Conservation (phyloP, 192 early-diverging fungal species). For the Thoreauomyces humboldtii region DNA sequence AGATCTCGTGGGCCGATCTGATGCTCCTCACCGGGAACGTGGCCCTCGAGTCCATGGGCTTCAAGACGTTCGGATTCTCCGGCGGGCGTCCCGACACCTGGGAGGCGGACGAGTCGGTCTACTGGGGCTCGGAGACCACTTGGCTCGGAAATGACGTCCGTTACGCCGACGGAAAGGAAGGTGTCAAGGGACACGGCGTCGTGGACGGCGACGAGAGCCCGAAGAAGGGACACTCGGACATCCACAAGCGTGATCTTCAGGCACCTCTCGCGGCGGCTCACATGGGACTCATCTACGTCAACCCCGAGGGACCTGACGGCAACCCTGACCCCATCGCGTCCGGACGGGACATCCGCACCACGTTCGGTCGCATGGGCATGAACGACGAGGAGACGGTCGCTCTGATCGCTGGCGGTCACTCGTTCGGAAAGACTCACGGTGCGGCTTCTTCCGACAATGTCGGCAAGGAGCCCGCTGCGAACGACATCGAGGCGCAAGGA, state of each 20-base stretch:
- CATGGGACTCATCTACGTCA: conserved; percentile 32
- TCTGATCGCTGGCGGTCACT: conserved; percentile 61
- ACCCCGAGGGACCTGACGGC: conserved; percentile 55
- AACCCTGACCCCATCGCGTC: conserved; percentile 60
- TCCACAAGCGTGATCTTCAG: no score
- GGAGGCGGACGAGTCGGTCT: no score
- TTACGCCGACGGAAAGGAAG: no score
- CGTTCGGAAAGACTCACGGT: conserved; percentile 53
- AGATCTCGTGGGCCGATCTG: conserved; percentile 66
- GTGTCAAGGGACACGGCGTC: no score
- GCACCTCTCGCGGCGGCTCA: no score
- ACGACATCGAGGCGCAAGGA: no score
- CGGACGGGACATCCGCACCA: conserved; percentile 47
- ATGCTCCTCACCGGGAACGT: conserved; percentile 68
- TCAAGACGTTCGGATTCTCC: conserved; percentile 59
- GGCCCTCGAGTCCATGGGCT: conserved; percentile 66
- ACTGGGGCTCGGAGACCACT: no score
- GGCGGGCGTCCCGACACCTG: no score
- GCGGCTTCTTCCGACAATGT: conserved; percentile 44
- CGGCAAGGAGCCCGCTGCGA: no score
- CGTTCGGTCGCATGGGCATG: conserved; percentile 58
- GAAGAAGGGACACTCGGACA: no score
- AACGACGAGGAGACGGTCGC: conserved; percentile 65
- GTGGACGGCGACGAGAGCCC: no score
- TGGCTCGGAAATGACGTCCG: no score